Base-by-base conservation (phyloP, 2,329 filamentous ascomycete species). In the Penicillium corylophilum region DNA sequence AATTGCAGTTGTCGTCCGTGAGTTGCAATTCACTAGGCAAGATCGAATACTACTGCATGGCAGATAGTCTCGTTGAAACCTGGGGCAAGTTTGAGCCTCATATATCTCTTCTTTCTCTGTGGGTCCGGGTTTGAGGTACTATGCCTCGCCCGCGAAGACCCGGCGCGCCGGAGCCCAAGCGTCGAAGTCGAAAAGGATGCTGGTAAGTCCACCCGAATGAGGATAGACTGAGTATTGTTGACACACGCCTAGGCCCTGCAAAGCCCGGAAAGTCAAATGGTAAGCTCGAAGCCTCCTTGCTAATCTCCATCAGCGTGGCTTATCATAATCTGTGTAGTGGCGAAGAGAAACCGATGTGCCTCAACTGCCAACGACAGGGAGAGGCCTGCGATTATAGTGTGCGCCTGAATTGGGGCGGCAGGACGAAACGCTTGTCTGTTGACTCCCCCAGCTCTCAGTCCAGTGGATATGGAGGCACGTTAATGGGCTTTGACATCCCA, bases 361-460 rank as follows among this genome's bases (percentile, higher is more conserved):
- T 80, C 44, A 91, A 90, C 65, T 93, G 89, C 70, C 79, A 84
- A 62, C 84, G 84, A 55, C 84, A 86, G 57, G 84, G 85, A 54
- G 87, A 90, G 66, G 74, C 76, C 42, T 94, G 89, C 74, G 89
- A 94, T 71, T 93, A 92, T 69, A 89, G 84, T 63, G 88, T 93
- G 61, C 82, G 87, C 28, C 74, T 93, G 58, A 92, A 92, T 63
- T 93, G 89, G 89, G 86, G 87, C 54, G 88, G 88, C 4, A 81
- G 88, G 50, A 79, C 81, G 44, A 86, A 83, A 66, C 83, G 82
- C 70, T 73, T 46, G 73, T 77, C 59, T 56, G 71, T 59, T 64
- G 74, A 67, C 44, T 70, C 68, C 7, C 61, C 66, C 5, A 57
- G 51, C 29, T 66, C 69, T 20, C 62, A 62, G 42, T 64, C 66